Conservation (phyloP, 495 filamentous ascomycete genomes). For the Beverwykella pulmonaria region DNA sequence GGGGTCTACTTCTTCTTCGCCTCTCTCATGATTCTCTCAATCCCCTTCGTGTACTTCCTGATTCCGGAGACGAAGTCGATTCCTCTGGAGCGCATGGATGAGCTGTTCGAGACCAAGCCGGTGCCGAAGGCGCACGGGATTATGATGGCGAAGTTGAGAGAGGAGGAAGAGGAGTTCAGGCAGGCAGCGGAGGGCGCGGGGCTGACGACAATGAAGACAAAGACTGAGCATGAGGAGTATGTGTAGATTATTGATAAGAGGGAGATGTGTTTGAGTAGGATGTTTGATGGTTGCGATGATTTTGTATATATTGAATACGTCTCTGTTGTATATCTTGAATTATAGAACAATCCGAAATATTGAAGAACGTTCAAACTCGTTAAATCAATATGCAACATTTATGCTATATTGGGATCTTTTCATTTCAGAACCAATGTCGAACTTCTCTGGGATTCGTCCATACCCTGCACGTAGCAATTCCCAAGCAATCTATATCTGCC, state of each 20-base stretch:
- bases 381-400: background rate
- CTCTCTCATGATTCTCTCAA: constrained; percentile 66
- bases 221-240: constrained; percentile 41
- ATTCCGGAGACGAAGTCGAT: constrained; percentile 48
- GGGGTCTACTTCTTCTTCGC: constrained; percentile 83
- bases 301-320: background rate
- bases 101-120: constrained; percentile 61
- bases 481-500: no score
- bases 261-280: background rate
- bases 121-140: constrained; percentile 57
- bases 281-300: no score
- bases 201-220: constrained; percentile 25
- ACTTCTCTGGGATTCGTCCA: background rate
- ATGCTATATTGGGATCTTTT: background rate
- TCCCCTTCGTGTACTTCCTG: constrained; percentile 60
- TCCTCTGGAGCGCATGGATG: constrained; percentile 48
- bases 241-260: constrained; percentile 6
- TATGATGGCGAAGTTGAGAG: constrained; percentile 55
- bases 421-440: background rate
- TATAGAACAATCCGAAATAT: no score
- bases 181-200: constrained; percentile 52
- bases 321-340: no score
- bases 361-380: background rate
- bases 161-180: constrained; percentile 57
- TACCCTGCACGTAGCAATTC: no score